These are phyloP conservation scores for Pharus latifolius DNA, from an alignment of 176 grass and related monocot species.

Conservation along the genomic window DNA sequence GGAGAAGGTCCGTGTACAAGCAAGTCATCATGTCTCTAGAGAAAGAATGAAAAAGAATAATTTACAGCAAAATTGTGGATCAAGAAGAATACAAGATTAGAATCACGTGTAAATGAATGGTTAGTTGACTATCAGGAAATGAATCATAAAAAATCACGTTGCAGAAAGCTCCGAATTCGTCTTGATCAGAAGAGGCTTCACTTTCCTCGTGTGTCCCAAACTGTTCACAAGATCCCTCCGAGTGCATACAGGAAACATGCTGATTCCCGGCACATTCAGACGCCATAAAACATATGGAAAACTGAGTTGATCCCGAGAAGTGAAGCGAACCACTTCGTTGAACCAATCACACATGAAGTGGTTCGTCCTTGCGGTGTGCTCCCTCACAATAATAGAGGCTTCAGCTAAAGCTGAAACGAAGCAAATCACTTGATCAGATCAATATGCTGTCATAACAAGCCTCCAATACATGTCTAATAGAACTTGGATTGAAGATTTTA, in stretches of 20 bases:
- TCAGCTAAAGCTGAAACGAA: slow-evolving; percentile 73
- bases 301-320: slow-evolving; percentile 92
- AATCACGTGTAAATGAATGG: slow-evolving; percentile 15
- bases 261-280: slow-evolving; percentile 49
- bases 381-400: slow-evolving; percentile 89
- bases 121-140: slow-evolving; percentile 25
- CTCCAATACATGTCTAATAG: neutral
- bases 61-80: slow-evolving; percentile 54
- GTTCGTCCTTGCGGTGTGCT: slow-evolving; percentile 51
- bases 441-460: neutral
- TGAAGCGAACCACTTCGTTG: slow-evolving; percentile 92
- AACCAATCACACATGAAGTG: slow-evolving; percentile 97
- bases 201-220: slow-evolving; percentile 80
- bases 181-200: slow-evolving; percentile 50
- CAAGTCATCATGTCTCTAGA: neutral
- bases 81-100: neutral
- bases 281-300: slow-evolving; percentile 83
- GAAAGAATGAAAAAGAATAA: slow-evolving; percentile 28
- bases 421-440: neutral
- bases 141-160: neutral
- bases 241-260: slow-evolving; percentile 86
- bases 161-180: slow-evolving; percentile 25
- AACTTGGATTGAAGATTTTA: neutral
- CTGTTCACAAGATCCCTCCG: slow-evolving; percentile 92
- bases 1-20: slow-evolving; percentile 18